Conservation (phyloP, 257 asterid genomes). For the Jasminum sambac region DNA sequence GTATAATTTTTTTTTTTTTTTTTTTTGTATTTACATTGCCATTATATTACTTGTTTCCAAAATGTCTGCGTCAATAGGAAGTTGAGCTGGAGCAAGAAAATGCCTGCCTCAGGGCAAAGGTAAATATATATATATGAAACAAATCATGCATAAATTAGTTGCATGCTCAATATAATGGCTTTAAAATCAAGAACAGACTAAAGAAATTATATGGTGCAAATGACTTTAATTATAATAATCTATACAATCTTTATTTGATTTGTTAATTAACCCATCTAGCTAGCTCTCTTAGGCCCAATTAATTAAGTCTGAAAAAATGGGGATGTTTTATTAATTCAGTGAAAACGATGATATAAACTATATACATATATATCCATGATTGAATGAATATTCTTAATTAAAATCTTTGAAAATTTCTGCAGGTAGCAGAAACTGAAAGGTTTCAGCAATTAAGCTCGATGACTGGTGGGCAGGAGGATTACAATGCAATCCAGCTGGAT, state of each 20-base stretch:
- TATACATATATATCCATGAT: no score
- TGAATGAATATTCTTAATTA: no score
- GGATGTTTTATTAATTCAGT: no score
- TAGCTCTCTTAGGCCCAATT: no score
- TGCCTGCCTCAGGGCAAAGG: slow-evolving; percentile 80
- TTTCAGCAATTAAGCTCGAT: slow-evolving; percentile 77
- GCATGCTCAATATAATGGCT: neutral
- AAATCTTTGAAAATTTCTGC: slow-evolving; percentile 16
- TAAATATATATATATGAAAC: slow-evolving; percentile 18
- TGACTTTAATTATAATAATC: neutral
- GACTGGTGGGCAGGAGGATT: slow-evolving; percentile 63
- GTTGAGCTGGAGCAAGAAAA: slow-evolving; percentile 82
- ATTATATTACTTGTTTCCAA: slow-evolving; percentile 2
- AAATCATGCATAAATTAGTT: neutral
- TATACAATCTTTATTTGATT: no score
- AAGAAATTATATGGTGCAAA: neutral
- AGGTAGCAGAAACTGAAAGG: slow-evolving; percentile 73
- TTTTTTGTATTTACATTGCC: slow-evolving; percentile 5
- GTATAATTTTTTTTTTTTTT: no score
- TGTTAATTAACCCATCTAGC: no score
- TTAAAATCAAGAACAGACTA: neutral
- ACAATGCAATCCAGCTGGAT: slow-evolving; percentile 49
- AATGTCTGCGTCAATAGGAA: slow-evolving; percentile 29
- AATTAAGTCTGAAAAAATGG: no score
- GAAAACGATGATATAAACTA: no score